Conservation (phyloP, 202 grass and related monocot species). For the Panicum virgatum region DNA sequence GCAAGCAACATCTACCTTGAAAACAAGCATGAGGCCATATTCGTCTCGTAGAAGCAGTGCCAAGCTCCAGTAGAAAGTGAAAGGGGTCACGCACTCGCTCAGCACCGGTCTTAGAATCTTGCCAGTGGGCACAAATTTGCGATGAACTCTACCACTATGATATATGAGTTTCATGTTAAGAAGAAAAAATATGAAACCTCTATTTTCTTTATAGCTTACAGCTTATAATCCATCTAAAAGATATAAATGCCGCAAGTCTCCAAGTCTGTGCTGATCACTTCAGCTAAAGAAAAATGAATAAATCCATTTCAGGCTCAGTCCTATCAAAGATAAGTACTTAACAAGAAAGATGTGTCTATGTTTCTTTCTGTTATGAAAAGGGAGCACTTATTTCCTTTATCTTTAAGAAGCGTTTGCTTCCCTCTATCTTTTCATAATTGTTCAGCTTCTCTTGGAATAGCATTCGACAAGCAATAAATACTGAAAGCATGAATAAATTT, state of each 20-base stretch:
- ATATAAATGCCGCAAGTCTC: neutral
- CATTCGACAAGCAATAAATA: neutral
- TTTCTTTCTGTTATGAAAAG: neutral
- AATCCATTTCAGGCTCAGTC: neutral
- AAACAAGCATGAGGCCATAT: constrained; percentile 51
- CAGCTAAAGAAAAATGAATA: neutral
- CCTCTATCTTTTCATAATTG: neutral
- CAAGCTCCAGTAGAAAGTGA: constrained; percentile 78
- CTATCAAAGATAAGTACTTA: neutral
- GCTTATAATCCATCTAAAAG: neutral
- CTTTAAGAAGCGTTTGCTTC: neutral
- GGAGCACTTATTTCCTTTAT: neutral
- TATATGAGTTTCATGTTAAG: constrained; percentile 12
- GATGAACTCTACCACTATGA: constrained; percentile 57
- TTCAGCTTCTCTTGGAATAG: neutral
- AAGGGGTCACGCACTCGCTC: constrained; percentile 67
- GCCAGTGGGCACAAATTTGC: constrained; percentile 55
- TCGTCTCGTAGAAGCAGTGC: constrained; percentile 51
- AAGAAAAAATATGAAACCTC: neutral
- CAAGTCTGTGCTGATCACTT: neutral
- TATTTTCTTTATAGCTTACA: constrained; percentile 17
- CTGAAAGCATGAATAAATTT: neutral
- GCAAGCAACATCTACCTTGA: constrained; percentile 31
- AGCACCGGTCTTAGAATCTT: constrained; percentile 66
- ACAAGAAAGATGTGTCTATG: neutral